These are phyloP conservation scores for Comarum palustre DNA, from an alignment of 306 rosid genomes.

Conservation along the genomic window DNA sequence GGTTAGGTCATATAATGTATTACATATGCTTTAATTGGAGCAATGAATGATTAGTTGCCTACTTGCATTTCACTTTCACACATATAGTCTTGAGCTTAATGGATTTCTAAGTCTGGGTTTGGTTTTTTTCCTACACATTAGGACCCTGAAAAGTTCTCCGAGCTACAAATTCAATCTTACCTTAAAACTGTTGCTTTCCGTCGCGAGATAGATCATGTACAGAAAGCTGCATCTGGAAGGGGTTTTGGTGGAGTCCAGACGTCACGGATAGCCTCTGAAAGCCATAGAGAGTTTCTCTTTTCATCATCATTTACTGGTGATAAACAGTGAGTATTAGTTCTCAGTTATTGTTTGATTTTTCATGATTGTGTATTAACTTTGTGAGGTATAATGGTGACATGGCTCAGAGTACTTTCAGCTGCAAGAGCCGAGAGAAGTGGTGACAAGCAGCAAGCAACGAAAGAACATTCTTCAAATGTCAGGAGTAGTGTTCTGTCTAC, in stretches of 20 bases:
- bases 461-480: conserved; percentile 38
- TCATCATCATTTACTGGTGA: conserved; percentile 90
- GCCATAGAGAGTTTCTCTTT: conserved; percentile 85
- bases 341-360: background rate
- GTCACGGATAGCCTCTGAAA: conserved; percentile 90
- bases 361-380: conserved; percentile 8
- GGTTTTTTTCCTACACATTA: conserved; percentile 36
- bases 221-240: conserved; percentile 78
- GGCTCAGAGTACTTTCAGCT: conserved; percentile 63
- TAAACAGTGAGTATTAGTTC: conserved; percentile 58
- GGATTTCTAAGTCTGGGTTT: background rate
- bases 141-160: conserved; percentile 92
- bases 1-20: background rate
- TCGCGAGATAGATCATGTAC: conserved; percentile 86
- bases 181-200: conserved; percentile 98
- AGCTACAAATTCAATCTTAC: conserved; percentile 90
- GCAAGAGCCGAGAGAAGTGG: conserved; percentile 45
- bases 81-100: background rate
- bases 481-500: conserved; percentile 32
- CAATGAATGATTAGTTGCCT: conserved; percentile 6
- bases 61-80: conserved; percentile 12
- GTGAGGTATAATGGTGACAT: conserved; percentile 23
- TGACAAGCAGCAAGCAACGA: conserved; percentile 37
- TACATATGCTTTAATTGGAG: background rate
- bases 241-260: conserved; percentile 83